A percentile compares a stretch with the other conserved stretches of the same genome.
These are phyloP conservation scores for Jaenimonas drosophilae DNA, from an alignment of 208 protist genomes.

Conservation along the genomic window DNA sequence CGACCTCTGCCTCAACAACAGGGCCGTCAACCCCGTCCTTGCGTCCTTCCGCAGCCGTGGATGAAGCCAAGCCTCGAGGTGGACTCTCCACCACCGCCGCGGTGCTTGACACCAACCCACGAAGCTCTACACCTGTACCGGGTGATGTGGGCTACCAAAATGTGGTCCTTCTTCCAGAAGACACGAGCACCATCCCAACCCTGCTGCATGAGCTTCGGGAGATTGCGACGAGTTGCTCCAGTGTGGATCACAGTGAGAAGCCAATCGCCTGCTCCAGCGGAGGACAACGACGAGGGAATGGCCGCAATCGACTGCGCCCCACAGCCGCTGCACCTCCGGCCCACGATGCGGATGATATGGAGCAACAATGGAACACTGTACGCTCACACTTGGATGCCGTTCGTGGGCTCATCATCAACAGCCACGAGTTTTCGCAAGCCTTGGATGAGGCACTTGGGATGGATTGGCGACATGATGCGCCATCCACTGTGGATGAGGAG, in stretches of 20 bases:
- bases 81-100: not conserved
- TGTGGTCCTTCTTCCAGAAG: conserved; percentile 33
- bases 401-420: conserved; percentile 23
- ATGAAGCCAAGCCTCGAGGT: too few species aligned
- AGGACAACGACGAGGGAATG: not conserved
- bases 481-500: too few species aligned
- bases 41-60: too few species aligned
- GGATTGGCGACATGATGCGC: conserved; percentile 15
- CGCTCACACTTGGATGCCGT: conserved; percentile 19
- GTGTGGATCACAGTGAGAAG: conserved; percentile 18
- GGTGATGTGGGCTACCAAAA: not conserved
- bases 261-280: not conserved
- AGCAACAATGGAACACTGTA: conserved; percentile 36
- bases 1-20: not conserved
- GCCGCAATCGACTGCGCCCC: not conserved
- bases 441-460: conserved; percentile 22
- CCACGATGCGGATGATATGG: too few species aligned
- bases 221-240: conserved; percentile 29
- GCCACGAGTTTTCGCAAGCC: conserved; percentile 22
- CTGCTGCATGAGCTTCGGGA: conserved; percentile 34
- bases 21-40: not conserved
- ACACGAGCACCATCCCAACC: conserved; percentile 13
- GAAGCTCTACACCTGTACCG: not conserved
- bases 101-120: not conserved
- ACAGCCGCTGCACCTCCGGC: too few species aligned